Base-by-base conservation (phyloP, 148 eudicot genomes). In the Oxyria digyna region DNA sequence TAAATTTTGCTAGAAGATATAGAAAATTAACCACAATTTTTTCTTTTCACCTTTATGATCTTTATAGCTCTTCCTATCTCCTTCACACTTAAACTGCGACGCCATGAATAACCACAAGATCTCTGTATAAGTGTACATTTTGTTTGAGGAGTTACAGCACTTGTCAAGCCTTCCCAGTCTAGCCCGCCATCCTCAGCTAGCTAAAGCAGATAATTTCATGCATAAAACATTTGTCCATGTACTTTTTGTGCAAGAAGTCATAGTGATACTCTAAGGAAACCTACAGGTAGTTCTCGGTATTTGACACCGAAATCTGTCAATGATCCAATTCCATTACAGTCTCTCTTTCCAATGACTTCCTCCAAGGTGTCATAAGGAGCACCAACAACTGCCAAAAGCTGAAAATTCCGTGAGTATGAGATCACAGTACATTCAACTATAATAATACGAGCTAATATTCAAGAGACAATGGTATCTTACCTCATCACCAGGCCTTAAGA, bases 311-410 rank as follows among this genome's bases (percentile, higher is more conserved):
- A 92, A 79, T 92, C 98, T 79, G 75, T 81, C 75, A 92, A 73
- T 69, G 98, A 92, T 49, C 98, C 98, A 72, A 89, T 68, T 72
- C 84, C 89, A 46, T 84, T 54, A 70, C 85, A 81, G 78, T 92
- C 91, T 74, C 98, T 81, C 79, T 84, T 87, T 70, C 98, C 98
- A 81, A 92, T 89, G 43, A 92, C 98, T 84, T 92, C 94, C 82
- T 89, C 98, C 77, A 92, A 75, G 49, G 98, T 92, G 79, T 92
- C 98, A 73, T 92, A 92, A 69, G 98, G 98, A 71, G 94, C 85
- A 72, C 98, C 98, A 75, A 85, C 98, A 83, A 92, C 94, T 80
- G 98, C 98, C 80, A 92, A 78, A 81, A 92, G 96, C 98, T 92
- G 89, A 72, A 75, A 75, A 66, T n/a, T 41, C 69, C 70, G 65